Percentiles rank a stretch among this genome's conserved stretches.
Conservation (phyloP, 148 eudicot species). For the Spergularia bocconei region DNA sequence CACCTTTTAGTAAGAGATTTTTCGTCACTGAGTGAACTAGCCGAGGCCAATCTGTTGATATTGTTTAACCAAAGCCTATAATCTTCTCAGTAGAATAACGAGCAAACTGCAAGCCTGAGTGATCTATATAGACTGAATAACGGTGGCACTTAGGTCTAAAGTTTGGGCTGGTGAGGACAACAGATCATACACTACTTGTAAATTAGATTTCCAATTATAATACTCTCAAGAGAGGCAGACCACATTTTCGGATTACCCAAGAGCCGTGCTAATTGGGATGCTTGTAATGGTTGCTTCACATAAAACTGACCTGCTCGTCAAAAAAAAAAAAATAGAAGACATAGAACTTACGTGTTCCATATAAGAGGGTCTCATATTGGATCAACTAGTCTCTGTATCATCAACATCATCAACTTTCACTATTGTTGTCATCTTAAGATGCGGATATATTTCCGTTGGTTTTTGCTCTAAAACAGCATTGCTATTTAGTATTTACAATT, state of each 20-base stretch:
- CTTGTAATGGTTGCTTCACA: not conserved
- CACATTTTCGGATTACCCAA: not conserved
- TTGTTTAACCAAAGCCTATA: too few species aligned
- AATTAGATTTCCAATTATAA: not conserved
- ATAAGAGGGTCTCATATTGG: not conserved
- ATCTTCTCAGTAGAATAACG: too few species aligned
- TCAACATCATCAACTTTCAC: not conserved
- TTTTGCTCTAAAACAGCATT: not conserved
- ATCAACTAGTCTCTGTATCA: not conserved
- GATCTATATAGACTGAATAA: not conserved
- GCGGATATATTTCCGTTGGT: not conserved
- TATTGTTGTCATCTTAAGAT: not conserved
- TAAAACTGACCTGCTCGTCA: too few species aligned
- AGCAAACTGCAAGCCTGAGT: too few species aligned
- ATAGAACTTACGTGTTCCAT: not conserved
- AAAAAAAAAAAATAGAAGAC: not conserved
- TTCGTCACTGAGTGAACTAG: not conserved
- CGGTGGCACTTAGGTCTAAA: not conserved
- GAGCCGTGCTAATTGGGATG: not conserved
- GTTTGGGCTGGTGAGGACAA: not conserved
- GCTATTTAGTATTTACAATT: not conserved
- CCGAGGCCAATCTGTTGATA: too few species aligned
- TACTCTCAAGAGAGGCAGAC: not conserved
- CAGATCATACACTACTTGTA: not conserved
- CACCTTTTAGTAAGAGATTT: not conserved